Percentiles rank a stretch among this genome's conserved stretches.
phyloP scores from a whole-genome alignment of 1,139 yeast genomes.

The Sugiyamaella xylanicola region DNA sequence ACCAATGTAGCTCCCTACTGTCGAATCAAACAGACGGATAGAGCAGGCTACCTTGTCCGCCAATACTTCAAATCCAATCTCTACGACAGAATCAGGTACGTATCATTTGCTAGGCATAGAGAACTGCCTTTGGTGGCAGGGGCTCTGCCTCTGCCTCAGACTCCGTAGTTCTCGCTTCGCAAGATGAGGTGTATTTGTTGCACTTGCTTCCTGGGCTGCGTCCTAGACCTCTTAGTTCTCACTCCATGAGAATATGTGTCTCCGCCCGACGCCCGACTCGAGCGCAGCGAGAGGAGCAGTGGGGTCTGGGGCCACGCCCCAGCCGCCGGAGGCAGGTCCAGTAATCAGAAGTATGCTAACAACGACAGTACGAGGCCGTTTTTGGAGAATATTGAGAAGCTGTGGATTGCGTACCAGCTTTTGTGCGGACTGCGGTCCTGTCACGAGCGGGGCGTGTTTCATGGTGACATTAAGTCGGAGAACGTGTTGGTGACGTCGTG shows the following conservation, averaged over 20 bases:
- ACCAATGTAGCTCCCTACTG: constrained; percentile 70
- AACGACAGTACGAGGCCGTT: constrained; percentile 74
- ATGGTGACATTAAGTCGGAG: constrained; percentile 92
- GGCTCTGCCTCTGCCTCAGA: no score
- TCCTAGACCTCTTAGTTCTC: no score
- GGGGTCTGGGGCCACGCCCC: not conserved
- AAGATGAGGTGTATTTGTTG: no score
- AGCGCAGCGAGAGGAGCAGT: not conserved
- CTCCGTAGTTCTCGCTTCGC: no score
- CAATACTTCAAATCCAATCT: constrained; percentile 77
- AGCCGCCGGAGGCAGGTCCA: not conserved
- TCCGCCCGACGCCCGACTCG: not conserved
- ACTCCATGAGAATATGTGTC: no score
- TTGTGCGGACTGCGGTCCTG: constrained; percentile 61
- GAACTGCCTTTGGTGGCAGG: no score
- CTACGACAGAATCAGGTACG: constrained; percentile 70
- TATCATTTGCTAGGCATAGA: not conserved
- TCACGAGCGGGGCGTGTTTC: constrained; percentile 64
- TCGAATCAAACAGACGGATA: constrained; percentile 78
- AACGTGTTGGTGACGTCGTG: constrained; percentile 84
- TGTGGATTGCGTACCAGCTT: constrained; percentile 82
- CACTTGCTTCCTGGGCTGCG: no score
- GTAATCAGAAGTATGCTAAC: constrained; percentile 5
- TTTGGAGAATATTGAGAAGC: constrained; percentile 75
- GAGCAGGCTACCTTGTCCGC: constrained; percentile 88